Evolutionary conservation across 495 filamentous ascomycete species (phyloP), one percentile per base, ranked within the genome.

Genomic region (Acidomyces sp.): DNA sequence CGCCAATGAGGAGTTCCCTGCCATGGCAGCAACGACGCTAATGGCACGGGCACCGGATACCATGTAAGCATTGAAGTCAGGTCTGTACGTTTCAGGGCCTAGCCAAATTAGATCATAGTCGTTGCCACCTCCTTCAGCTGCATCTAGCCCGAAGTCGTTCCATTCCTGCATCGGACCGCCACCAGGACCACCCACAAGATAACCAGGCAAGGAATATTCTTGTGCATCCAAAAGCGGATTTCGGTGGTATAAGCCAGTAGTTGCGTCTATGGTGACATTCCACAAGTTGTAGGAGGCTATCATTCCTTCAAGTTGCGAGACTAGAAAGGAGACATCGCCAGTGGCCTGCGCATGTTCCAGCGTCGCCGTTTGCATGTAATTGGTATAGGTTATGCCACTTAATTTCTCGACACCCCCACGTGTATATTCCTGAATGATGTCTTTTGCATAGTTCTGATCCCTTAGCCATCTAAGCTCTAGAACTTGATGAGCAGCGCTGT

Each of bases 31-130:
- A 24, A 61, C 54, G 1, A 52, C 44, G 6, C 61, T 49, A 17
- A 68, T 66, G 15, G 60, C 62, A 24, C 55, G 49, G 12, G 64
- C 62, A 41, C 57, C 59, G n/a, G 62, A 62, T 6, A 66, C 58
- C 64, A 67, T 67, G 30, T 68, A 68, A 12, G 64, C 59, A 39
- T 68, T 68, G 37, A 60, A 55, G 34, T 54, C 61, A 3, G 64
- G 62, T 28, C 63, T 50, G 29, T 60, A 67, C 10, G 64, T 65
- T 38, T 63, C 48, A 4, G 63, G 65, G 13, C 65, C 65, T 38
- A 61, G 51, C 30, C 55, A 46, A 21, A 57, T 53, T 44, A 53
- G 23, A 50, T 40, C 37, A 45, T 59, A 47, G 55, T 57, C 29
- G 44, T 62, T 31, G 24, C 48, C 43, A 19, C 45, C 45, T 20